A percentile compares a stretch with the other conserved stretches of the same genome.
Conservation (phyloP, 768 basidiomycete species). For the Trametes sanguinea region DNA sequence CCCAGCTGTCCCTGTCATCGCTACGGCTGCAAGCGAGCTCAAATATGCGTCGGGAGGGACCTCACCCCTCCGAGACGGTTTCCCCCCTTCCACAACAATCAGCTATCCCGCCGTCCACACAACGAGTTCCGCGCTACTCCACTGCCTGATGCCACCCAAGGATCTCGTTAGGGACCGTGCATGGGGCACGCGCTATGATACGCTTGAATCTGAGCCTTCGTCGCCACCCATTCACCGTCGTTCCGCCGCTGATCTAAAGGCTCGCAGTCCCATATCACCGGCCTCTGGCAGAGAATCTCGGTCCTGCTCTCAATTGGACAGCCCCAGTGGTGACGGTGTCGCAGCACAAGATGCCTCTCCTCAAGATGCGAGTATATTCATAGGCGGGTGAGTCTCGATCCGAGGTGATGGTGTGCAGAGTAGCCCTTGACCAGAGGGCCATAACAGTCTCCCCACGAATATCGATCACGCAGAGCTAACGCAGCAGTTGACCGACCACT, state of each 20-base stretch:
- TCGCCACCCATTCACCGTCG: constrained; percentile 38
- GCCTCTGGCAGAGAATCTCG: neutral
- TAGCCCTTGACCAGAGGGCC: no score
- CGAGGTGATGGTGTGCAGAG: no score
- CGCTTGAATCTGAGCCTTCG: constrained; percentile 54
- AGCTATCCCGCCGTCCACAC: neutral
- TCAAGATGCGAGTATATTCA: constrained; percentile 81
- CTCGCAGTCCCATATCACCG: constrained; percentile 4
- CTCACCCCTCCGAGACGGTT: neutral
- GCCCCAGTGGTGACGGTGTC: neutral
- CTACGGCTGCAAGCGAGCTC: neutral
- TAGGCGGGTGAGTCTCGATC: constrained; percentile 75
- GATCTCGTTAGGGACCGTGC: constrained; percentile 48
- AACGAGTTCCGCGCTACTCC: neutral
- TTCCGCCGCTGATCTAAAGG: constrained; percentile 22
- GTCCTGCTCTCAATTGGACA: neutral
- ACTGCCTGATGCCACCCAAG: constrained; percentile 26
- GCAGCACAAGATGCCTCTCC: constrained; percentile 27
- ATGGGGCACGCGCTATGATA: constrained; percentile 77
- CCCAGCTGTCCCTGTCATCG: neutral
- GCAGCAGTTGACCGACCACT: constrained; percentile 60
- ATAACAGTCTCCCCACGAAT: constrained; percentile 69
- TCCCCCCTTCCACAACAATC: constrained; percentile 10
- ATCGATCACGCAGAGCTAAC: constrained; percentile 66
- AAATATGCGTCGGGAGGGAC: neutral